A percentile compares a stretch with the other conserved stretches of the same genome.
These are phyloP conservation scores for Colletotrichum lindemuthianum DNA, from an alignment of 2,329 filamentous ascomycete species.

Conservation along the genomic window DNA sequence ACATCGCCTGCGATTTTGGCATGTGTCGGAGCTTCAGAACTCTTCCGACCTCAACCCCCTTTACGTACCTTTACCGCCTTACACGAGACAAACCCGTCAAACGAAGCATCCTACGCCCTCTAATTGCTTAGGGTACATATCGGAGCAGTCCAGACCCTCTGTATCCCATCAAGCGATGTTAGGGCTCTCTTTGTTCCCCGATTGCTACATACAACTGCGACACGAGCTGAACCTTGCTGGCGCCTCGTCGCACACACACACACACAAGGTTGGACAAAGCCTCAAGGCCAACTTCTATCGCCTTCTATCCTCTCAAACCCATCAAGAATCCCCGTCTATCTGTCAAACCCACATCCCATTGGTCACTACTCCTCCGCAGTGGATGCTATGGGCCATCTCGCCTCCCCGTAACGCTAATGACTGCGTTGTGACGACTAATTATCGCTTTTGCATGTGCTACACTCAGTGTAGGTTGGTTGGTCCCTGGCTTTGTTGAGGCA, in stretches of 20 bases:
- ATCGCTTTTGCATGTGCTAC: constrained; percentile 34
- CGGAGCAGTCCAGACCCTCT: constrained; percentile 6
- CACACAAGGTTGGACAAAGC: constrained; percentile 5
- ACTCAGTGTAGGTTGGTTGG: no score
- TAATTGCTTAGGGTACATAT: constrained; percentile 22
- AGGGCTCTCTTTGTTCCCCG: constrained; percentile 19
- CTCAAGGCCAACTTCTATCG: constrained; percentile 26
- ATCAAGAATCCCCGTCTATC: constrained; percentile 23
- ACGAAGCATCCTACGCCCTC: constrained; percentile 25
- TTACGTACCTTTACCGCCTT: constrained; percentile 9
- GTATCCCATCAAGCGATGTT: constrained; percentile 1
- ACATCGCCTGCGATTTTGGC: constrained; percentile 24
- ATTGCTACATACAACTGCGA: constrained; percentile 11
- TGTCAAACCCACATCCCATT: constrained; percentile 20
- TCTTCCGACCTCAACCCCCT: background rate
- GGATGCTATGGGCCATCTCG: constrained; percentile 23
- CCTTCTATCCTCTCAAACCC: constrained; percentile 30
- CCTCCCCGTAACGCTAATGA: constrained; percentile 23
- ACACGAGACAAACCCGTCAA: constrained; percentile 9
- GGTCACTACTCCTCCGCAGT: constrained; percentile 12
- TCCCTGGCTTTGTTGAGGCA: constrained; percentile 30
- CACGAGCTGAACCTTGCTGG: constrained; percentile 18
- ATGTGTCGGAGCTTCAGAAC: constrained; percentile 22
- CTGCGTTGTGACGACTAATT: constrained; percentile 21
- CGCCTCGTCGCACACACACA: constrained; percentile 4